Conservation (phyloP, 2,329 filamentous ascomycete species). For the Blumeria hordei region DNA sequence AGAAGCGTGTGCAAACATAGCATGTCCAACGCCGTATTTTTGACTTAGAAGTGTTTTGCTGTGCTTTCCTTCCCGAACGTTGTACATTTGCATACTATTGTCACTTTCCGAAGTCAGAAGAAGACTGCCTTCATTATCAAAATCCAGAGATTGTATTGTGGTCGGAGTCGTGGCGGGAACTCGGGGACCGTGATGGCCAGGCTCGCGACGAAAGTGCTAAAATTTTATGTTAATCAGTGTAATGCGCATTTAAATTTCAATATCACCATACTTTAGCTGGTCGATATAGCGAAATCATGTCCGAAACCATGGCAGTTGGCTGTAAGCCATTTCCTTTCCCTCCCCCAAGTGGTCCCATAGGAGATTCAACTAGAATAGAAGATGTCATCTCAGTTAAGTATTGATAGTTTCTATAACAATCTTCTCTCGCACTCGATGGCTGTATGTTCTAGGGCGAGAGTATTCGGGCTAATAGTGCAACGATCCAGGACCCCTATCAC, state of each 20-base stretch:
- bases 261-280: slow-evolving; percentile 43
- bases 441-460: too few relatives aligned
- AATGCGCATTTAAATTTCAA: slow-evolving; percentile 2
- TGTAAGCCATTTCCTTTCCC: slow-evolving; percentile 5
- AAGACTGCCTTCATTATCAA: slow-evolving; percentile 83
- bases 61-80: slow-evolving; percentile 69
- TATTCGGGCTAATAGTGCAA: too few relatives aligned
- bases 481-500: too few relatives aligned
- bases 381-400: slow-evolving; percentile 9
- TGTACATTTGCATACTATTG: slow-evolving; percentile 88
- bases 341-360: slow-evolving; percentile 9
- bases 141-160: slow-evolving; percentile 74
- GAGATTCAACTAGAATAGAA: slow-evolving; percentile 15
- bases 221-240: slow-evolving; percentile 1
- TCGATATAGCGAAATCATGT: slow-evolving; percentile 54
- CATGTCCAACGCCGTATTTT: slow-evolving; percentile 88
- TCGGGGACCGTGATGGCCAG: slow-evolving; percentile 20
- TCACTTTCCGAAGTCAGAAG: slow-evolving; percentile 81
- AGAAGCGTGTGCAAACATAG: slow-evolving; percentile 78
- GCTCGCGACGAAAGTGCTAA: slow-evolving; percentile 35
- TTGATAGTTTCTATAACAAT: too few relatives aligned
- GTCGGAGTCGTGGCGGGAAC: slow-evolving; percentile 17
- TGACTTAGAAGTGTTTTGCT: slow-evolving; percentile 81
- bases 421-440: too few relatives aligned
- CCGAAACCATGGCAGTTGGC: slow-evolving; percentile 37